Evolutionary conservation across 1,284 basidiomycete species (phyloP), one percentile per base, ranked within the genome.

Genomic region (Coniophora puteana): DNA sequence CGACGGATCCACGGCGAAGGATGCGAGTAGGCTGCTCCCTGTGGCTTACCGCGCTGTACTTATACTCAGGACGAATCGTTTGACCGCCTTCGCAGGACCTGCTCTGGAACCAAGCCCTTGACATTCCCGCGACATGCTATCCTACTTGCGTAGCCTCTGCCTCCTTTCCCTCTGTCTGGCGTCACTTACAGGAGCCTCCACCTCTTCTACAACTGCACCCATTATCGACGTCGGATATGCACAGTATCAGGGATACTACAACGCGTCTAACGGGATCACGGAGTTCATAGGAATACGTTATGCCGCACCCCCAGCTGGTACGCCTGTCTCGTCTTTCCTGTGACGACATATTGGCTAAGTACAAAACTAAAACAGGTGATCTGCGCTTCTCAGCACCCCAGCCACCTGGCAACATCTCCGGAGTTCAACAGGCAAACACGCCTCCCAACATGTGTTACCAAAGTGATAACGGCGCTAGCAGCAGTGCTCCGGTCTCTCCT

Each of bases 241-340:
- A 6, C 22, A 28, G 10, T 38, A 38, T 24, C 36, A 38, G 21
- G 36, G 36, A 12, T 38, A 13, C 8, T 13, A n/a, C 13, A 26
- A 38, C 17, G 13, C 22, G 16, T 13, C 23, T 8, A 8, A 14
- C 6, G 21, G 27, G 11, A 38, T 38, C 22, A 38, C 36, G 26
- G 27, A 20, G 11, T 38, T 38, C 26, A 12, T 38, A 8, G 23
- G 36, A 11, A 38, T 38, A n/a, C 36, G 36, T n/a, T 38, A 38
- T 27, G 36, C 36, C 5, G 25, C 21, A 11, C 23, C 36, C 10
- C 36, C 36, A 24, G 11, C 16, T 26, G 36, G 36, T 38, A 6
- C 6, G 36, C 10, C 35, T 38, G 6, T 7, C 5, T 29, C 7
- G 22, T 10, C 28, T 13, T 25, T 17, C 13, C 35, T 27, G 8